Percentiles rank a stretch among this genome's conserved stretches.
Evolutionary conservation across 805 yeast genomes (phyloP).

Genomic region (Candida yuanshanica): DNA sequence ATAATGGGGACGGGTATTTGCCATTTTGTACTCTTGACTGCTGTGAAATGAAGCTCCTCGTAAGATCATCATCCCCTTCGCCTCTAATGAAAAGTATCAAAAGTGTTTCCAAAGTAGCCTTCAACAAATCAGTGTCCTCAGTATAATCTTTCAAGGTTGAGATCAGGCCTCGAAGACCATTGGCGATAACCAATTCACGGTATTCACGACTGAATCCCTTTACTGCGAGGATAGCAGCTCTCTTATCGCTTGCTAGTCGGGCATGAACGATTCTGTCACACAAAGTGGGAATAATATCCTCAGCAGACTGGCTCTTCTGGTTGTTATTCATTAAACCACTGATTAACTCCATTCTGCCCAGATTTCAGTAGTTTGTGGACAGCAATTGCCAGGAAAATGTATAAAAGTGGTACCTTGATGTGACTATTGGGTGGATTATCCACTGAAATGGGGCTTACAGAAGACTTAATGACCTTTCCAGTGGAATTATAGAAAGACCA

Average conservation of each 20-base stretch:
- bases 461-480: no score
- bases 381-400: no score
- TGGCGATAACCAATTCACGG: constrained; percentile 85
- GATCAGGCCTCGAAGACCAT: constrained; percentile 73
- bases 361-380: no score
- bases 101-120: constrained; percentile 81
- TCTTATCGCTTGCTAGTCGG: constrained; percentile 71
- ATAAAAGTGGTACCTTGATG: no score
- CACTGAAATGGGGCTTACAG: no score
- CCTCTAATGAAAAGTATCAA: constrained; percentile 75
- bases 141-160: constrained; percentile 57
- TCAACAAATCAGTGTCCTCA: constrained; percentile 65
- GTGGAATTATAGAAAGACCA: no score
- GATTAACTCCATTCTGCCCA: constrained; percentile 29
- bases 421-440: no score
- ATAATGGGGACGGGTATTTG: constrained; percentile 69
- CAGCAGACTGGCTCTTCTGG: constrained; percentile 55
- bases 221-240: constrained; percentile 86
- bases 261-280: constrained; percentile 86
- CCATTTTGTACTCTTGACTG: constrained; percentile 72
- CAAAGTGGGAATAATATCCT: constrained; percentile 81
- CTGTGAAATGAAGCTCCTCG: constrained; percentile 68
- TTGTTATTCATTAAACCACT: constrained; percentile 36
- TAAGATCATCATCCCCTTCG: constrained; percentile 54
- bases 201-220: constrained; percentile 86